phyloP scores from a whole-genome alignment of 2,329 filamentous ascomycete species.

The Saccharata proteae region DNA sequence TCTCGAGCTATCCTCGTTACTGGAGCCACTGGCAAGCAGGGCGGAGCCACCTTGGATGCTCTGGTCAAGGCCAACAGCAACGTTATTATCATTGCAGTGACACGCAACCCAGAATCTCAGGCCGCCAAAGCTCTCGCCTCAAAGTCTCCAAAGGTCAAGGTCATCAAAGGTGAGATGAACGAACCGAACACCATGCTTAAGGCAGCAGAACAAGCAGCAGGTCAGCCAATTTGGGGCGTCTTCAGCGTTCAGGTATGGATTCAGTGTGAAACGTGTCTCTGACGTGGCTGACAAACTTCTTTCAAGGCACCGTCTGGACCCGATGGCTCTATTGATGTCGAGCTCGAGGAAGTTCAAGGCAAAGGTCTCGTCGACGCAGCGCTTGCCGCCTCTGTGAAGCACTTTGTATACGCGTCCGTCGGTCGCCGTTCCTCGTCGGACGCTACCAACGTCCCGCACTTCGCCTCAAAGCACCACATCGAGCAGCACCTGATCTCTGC shows the following conservation, averaged over 20 bases:
- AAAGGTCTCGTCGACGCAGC: slow-evolving; percentile 25
- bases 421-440: slow-evolving; percentile 32
- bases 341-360: slow-evolving; percentile 23
- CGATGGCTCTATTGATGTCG: too few species aligned
- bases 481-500: slow-evolving; percentile 44
- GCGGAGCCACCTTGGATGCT: slow-evolving; percentile 27
- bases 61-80: slow-evolving; percentile 22
- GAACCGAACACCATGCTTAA: slow-evolving; percentile 38
- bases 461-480: slow-evolving; percentile 47
- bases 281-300: too few species aligned
- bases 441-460: slow-evolving; percentile 47
- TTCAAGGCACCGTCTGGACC: too few species aligned
- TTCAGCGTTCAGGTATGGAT: slow-evolving; percentile 18
- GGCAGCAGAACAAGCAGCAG: slow-evolving; percentile 26
- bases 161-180: slow-evolving; percentile 44
- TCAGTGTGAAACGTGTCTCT: background rate
- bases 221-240: slow-evolving; percentile 19
- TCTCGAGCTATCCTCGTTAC: slow-evolving; percentile 26
- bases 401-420: slow-evolving; percentile 26
- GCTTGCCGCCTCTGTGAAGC: slow-evolving; percentile 17
- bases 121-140: slow-evolving; percentile 36
- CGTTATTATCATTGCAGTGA: slow-evolving; percentile 45
- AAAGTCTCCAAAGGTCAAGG: slow-evolving; percentile 35
- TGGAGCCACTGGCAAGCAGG: slow-evolving; percentile 35
- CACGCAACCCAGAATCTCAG: slow-evolving; percentile 37